phyloP scores from a whole-genome alignment of 306 rosid species.

The Crotalaria pallida region DNA sequence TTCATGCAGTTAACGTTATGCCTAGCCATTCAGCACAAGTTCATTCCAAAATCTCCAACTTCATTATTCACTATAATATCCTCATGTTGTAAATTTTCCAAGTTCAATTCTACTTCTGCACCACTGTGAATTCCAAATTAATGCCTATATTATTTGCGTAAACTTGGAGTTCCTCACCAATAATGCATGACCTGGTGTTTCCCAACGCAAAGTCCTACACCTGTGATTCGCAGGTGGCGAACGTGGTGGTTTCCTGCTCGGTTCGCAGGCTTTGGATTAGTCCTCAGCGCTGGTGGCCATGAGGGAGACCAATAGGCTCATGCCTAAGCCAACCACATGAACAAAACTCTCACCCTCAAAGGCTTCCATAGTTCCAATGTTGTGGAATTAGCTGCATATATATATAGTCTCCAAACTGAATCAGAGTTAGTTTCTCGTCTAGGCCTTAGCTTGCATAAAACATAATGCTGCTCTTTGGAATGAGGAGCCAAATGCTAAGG shows the following conservation, averaged over 20 bases:
- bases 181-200: constrained; percentile 35
- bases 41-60: no score
- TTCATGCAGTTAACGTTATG: no score
- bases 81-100: constrained; percentile 46
- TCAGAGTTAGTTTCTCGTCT: constrained; percentile 46
- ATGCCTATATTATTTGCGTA: constrained; percentile 47
- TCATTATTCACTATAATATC: constrained; percentile 48
- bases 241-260: constrained; percentile 21
- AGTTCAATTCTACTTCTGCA: constrained; percentile 48
- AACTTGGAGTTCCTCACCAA: constrained; percentile 54
- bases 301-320: constrained; percentile 66
- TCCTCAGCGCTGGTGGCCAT: constrained; percentile 69
- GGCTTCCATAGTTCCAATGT: constrained; percentile 97
- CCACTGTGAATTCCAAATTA: constrained; percentile 44
- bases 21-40: constrained; percentile 70
- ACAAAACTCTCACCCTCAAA: constrained; percentile 85
- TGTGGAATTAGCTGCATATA: constrained; percentile 58
- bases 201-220: constrained; percentile 46
- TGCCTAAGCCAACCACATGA: constrained; percentile 77
- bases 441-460: constrained; percentile 72
- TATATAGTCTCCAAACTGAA: constrained; percentile 81
- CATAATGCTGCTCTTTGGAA: constrained; percentile 83
- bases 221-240: constrained; percentile 47
- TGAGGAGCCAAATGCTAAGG: constrained; percentile 73
- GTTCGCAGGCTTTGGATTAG: constrained; percentile 52